phyloP scores from a whole-genome alignment of 208 protist genomes.

The Acanthamoeba lenticulata region DNA sequence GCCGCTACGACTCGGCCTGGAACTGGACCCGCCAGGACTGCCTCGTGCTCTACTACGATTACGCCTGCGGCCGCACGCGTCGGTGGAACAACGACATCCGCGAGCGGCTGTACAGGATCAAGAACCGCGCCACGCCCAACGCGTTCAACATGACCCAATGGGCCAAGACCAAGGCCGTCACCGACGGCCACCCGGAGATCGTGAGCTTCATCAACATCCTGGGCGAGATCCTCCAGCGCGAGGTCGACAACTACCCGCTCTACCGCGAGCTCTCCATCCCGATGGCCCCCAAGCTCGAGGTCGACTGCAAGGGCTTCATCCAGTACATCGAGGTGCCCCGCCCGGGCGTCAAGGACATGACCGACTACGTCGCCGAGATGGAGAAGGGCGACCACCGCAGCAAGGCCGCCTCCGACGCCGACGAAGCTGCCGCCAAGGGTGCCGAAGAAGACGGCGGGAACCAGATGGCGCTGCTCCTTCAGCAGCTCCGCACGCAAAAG shows the following conservation, averaged over 20 bases:
- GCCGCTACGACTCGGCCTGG: conserved; percentile 85
- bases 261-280: conserved; percentile 58
- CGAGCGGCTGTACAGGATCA: conserved; percentile 68
- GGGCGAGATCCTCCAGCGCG: conserved; percentile 55
- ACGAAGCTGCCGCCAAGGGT: not conserved
- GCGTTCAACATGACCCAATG: conserved; percentile 65
- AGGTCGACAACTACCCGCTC: conserved; percentile 48
- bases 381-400: conserved; percentile 36
- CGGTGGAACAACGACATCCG: conserved; percentile 71
- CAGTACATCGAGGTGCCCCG: conserved; percentile 78
- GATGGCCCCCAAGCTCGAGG: conserved; percentile 67
- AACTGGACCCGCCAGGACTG: conserved; percentile 85
- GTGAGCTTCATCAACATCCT: conserved; percentile 71
- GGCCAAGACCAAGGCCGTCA: conserved; percentile 60
- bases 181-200: conserved; percentile 66
- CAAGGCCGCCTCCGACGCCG: too few relatives aligned
- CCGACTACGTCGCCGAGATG: conserved; percentile 78
- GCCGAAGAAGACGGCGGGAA: not conserved
- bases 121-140: conserved; percentile 68
- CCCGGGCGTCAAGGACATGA: conserved; percentile 61
- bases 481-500: conserved; percentile 54
- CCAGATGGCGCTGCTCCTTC: conserved; percentile 43
- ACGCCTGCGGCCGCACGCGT: conserved; percentile 59
- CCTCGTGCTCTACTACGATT: conserved; percentile 73
- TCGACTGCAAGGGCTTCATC: conserved; percentile 75